Conservation (phyloP, 495 filamentous ascomycete species). For the Amniculicola lignicola region DNA sequence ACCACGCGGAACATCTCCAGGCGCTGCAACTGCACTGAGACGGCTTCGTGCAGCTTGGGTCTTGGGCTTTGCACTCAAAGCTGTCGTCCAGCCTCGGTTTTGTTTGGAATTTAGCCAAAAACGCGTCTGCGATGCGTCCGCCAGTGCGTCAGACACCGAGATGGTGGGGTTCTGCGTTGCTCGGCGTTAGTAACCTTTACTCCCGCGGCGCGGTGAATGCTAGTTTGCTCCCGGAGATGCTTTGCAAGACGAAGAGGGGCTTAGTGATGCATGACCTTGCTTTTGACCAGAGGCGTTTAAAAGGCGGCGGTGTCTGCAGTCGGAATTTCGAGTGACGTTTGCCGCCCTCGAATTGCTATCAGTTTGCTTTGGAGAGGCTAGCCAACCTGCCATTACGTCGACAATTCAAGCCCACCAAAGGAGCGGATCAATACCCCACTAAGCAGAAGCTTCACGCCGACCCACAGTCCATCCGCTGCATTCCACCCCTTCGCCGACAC, state of each 20-base stretch:
- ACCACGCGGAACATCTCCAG: background rate
- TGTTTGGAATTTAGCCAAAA: background rate
- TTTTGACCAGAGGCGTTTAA: constrained; percentile 20
- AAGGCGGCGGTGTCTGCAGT: too few species aligned
- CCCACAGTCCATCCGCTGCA: constrained; percentile 9
- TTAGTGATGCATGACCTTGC: constrained; percentile 32
- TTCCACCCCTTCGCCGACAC: constrained; percentile 7
- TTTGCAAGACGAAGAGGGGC: constrained; percentile 29
- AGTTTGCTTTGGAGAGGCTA: too few species aligned
- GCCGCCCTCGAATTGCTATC: constrained; percentile 1
- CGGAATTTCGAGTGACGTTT: too few species aligned
- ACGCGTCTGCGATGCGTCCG: background rate
- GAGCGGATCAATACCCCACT: constrained; percentile 34
- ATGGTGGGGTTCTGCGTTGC: constrained; percentile 17
- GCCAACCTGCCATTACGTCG: too few species aligned
- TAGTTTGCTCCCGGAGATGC: constrained; percentile 30
- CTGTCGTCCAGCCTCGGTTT: background rate
- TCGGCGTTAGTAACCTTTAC: constrained; percentile 25
- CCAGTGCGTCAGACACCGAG: background rate
- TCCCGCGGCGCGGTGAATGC: constrained; percentile 17
- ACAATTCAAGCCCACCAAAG: too few species aligned
- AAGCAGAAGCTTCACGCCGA: constrained; percentile 13
- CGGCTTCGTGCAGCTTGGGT: background rate
- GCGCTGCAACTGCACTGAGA: constrained; percentile 12
- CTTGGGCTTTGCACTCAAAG: background rate